Conservation (phyloP, 305 asterid species). For the Fraxinus nigra region DNA sequence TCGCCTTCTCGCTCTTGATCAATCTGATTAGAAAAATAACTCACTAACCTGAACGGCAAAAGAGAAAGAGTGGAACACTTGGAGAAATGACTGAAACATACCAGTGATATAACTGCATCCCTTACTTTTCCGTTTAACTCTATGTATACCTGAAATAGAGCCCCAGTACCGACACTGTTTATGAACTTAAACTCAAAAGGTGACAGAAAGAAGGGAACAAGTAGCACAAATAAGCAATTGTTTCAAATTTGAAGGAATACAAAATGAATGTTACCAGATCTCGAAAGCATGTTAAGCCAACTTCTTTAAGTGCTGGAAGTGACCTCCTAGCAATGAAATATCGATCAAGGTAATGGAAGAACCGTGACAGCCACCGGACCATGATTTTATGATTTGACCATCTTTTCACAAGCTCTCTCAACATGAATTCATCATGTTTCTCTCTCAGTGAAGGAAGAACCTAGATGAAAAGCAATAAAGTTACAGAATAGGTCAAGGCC, state of each 20-base stretch:
- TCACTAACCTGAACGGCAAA: conserved; percentile 19
- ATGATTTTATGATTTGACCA: conserved; percentile 80
- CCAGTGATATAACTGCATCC: conserved; percentile 81
- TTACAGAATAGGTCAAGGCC: neutral
- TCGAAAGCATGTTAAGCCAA: conserved; percentile 81
- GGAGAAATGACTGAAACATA: conserved; percentile 27
- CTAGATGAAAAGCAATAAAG: conserved; percentile 33
- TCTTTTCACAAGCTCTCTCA: conserved; percentile 74
- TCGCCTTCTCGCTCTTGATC: conserved; percentile 90
- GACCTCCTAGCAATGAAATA: conserved; percentile 81
- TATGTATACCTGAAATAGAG: conserved; percentile 57
- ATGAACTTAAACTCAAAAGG: neutral
- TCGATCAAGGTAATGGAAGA: conserved; percentile 77
- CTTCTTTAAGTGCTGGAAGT: conserved; percentile 69
- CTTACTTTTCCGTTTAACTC: conserved; percentile 65
- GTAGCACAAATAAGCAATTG: conserved; percentile 10
- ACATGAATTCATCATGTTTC: conserved; percentile 78
- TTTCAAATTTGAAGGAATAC: conserved; percentile 4
- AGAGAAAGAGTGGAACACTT: conserved; percentile 14
- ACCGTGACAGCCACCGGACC: conserved; percentile 85
- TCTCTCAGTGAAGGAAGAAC: conserved; percentile 75
- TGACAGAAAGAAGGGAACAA: neutral
- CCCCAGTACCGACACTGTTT: conserved; percentile 12
- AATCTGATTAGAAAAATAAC: conserved; percentile 38
- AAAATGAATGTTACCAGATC: conserved; percentile 48